Evolutionary conservation across 768 basidiomycete species (phyloP), one percentile per base, ranked within the genome.

Genomic region (Vishniacozyma victoriae): DNA sequence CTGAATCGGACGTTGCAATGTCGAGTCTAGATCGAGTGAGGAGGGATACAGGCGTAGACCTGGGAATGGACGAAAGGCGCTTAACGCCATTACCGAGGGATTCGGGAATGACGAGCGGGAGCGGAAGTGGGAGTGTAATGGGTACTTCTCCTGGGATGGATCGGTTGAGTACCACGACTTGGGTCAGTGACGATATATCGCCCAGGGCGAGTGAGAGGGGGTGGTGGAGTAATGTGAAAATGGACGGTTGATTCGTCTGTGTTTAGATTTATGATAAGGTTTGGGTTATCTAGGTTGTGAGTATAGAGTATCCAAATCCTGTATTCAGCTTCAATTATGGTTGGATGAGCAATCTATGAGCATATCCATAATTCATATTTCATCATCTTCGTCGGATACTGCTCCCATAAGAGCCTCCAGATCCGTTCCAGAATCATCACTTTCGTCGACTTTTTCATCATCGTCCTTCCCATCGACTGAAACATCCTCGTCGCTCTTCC

Each of bases 341-440:
- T 9, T n/a, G n/a, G 9, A 33, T 33, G 29, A 9, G n/a, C 29
- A 9, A n/a, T 33, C 29, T 33, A 33, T n/a, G 29, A 33, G 9
- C 29, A 33, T 9, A 33, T n/a, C 9, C 29, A n/a, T 33, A 9
- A n/a, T n/a, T 33, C 9, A 33, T n/a, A 33, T 33, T 33, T 9
- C 29, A 33, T 9, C 29, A 33, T 33, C 29, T 33, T 46, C 39
- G 4, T 55, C 36, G 3, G 45, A 43, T 14, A 35, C 44, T 23
- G 25, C 13, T n/a, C 29, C 38, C 25, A 16, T 40, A 13, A n/a
- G n/a, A 9, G 9, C 29, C 29, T 33, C n/a, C 9, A 9, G 9
- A n/a, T 33, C 29, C n/a, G 29, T 33, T 9, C 9, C 9, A 9
- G 26, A 25, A 23, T 42, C 46, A 23, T 41, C 40, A 39, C 15